A percentile compares a stretch with the other conserved stretches of the same genome.
Conservation (phyloP, 2,329 filamentous ascomycete species). For the Fusarium albosuccineum region DNA sequence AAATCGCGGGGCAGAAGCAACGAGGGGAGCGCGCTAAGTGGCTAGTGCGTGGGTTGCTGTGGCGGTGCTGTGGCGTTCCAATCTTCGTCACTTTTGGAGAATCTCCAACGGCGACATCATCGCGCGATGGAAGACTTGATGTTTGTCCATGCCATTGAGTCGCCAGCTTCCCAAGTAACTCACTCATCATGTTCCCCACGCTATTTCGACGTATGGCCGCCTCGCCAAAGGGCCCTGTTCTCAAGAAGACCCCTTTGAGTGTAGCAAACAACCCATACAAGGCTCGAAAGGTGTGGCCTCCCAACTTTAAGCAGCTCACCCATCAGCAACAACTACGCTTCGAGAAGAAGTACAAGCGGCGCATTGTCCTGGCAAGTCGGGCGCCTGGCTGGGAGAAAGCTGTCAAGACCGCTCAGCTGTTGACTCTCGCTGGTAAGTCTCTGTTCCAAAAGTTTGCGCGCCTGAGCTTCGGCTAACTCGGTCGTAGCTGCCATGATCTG, state of each 20-base stretch:
- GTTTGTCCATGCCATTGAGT: constrained; percentile 30
- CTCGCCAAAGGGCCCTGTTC: constrained; percentile 45
- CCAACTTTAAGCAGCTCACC: constrained; percentile 78
- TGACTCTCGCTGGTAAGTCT: constrained; percentile 65
- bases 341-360: constrained; percentile 82
- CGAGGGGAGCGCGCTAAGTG: constrained; percentile 32
- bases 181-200: constrained; percentile 52
- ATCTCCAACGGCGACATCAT: constrained; percentile 22
- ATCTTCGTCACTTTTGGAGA: constrained; percentile 25
- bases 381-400: constrained; percentile 75
- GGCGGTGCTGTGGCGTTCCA: constrained; percentile 45
- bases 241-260: constrained; percentile 47
- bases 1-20: constrained; percentile 52
- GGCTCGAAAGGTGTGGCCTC: constrained; percentile 82
- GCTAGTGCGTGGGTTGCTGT: constrained; percentile 28
- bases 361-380: constrained; percentile 71
- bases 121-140: constrained; percentile 10
- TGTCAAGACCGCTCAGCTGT: constrained; percentile 74
- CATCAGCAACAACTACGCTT: constrained; percentile 81
- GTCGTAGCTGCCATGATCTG: constrained; percentile 53
- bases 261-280: constrained; percentile 70
- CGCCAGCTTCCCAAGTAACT: not conserved
- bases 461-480: constrained; percentile 22
- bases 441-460: not conserved
- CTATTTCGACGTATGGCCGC: constrained; percentile 52